phyloP scores from a whole-genome alignment of 495 filamentous ascomycete species.

The Penicillium desertorum region DNA sequence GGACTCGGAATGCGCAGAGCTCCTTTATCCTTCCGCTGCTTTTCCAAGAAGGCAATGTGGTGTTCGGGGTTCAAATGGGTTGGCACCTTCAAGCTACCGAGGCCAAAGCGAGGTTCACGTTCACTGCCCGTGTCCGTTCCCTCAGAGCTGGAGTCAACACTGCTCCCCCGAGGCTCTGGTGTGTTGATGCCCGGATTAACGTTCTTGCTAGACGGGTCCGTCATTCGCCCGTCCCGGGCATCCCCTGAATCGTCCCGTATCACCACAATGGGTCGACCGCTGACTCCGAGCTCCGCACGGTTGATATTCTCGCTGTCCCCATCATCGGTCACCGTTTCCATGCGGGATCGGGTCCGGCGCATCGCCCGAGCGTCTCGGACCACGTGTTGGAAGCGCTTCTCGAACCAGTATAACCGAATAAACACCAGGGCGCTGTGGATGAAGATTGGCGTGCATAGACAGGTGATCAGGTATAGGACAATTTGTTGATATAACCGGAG shows the following conservation, averaged over 20 bases:
- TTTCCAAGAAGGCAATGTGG: conserved; percentile 82
- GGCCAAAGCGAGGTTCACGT: conserved; percentile 21
- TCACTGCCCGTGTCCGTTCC: conserved; percentile 18
- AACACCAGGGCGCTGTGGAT: conserved; percentile 88
- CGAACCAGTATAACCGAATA: conserved; percentile 94
- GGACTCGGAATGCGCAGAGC: conserved; percentile 84
- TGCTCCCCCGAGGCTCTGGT: conserved; percentile 22
- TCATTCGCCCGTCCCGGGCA: conserved; percentile 27
- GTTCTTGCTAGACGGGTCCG: conserved; percentile 20
- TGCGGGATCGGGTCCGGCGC: conserved; percentile 56
- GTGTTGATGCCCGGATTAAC: conserved; percentile 27
- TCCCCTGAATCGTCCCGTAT: conserved; percentile 53
- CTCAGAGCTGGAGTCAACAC: conserved; percentile 20
- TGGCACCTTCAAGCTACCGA: conserved; percentile 47
- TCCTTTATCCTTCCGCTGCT: conserved; percentile 73
- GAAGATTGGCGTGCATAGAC: conserved; percentile 84
- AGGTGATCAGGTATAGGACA: conserved; percentile 65
- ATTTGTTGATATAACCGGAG: conserved; percentile 77
- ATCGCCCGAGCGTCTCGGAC: conserved; percentile 57
- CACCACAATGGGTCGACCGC: conserved; percentile 70
- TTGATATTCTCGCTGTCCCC: conserved; percentile 45
- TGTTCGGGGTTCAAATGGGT: conserved; percentile 62
- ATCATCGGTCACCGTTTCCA: conserved; percentile 55
- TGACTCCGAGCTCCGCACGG: conserved; percentile 65
- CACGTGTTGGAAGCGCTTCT: conserved; percentile 84